Evolutionary conservation across 495 filamentous ascomycete genomes (phyloP), one percentile per base, ranked within the genome.

Genomic region (Thermochaetoides thermophila): DNA sequence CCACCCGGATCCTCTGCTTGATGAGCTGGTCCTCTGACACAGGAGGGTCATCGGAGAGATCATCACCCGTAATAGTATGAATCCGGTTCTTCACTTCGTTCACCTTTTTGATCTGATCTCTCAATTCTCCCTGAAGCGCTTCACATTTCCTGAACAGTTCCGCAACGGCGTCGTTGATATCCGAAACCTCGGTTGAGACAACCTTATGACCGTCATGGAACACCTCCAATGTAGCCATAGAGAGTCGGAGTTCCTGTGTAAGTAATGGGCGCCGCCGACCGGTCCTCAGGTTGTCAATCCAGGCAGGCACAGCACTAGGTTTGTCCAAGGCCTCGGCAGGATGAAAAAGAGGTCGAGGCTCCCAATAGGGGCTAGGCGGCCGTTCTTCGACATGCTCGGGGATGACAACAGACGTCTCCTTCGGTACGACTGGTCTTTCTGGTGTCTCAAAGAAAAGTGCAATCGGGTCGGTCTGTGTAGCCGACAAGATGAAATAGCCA

Each of bases 141-240:
- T 84, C 71, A 44, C 80, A 86, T 15, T 78, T 69, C 11, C 75
- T 66, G 60, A 92, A 92, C 7, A 94, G 61, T 45, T 91, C 82
- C 1, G 84, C 72, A 2, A 81, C 84, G 8, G 81, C 83, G 31
- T 66, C 49, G 23, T 79, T 76, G 17, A 93, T 63, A 5, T 61
- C 59, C 41, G 77, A 64, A 0, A 84, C 89, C 53, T 93, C 80
- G 13, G 65, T 57, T 32, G 74, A 76, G 14, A 92, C 57, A 3
- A 82, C 63, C 28, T 77, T 69, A 51, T 94, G 85, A 0, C 77
- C 79, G 18, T 81, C 70, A 1, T 76, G 75, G 42, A 94, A 70
- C 9, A 87, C 54, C 26, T 78, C 71, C 13, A 92, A 62, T 1
- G 79, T 87, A 7, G 75, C 71, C 6, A 78, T 70, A 10, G 78